Conservation (phyloP, 1,284 basidiomycete species). For the Leccinum solheimii region DNA sequence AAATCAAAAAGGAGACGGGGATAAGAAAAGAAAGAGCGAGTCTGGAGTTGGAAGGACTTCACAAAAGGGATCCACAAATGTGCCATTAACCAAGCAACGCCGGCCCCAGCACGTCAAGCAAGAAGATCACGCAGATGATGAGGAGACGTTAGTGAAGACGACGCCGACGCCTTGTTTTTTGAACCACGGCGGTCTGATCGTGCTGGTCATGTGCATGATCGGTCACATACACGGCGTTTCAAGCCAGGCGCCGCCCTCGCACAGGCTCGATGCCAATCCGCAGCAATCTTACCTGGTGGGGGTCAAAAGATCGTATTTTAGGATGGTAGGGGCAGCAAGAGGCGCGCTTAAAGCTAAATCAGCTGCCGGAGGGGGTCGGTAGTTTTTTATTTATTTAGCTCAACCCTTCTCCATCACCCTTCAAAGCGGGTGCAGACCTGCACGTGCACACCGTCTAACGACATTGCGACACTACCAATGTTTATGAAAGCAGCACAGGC, state of each 20-base stretch:
- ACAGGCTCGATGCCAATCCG: constrained; percentile 81
- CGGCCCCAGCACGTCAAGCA: not conserved
- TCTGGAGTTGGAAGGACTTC: constrained; percentile 5
- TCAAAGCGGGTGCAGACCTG: no score
- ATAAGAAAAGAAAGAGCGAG: constrained; percentile 4
- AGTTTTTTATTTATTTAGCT: no score
- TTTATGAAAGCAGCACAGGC: no score
- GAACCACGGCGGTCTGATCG: constrained; percentile 6
- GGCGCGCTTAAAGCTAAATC: no score
- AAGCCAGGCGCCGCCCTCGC: constrained; percentile 92
- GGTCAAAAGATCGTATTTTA: constrained; percentile 87
- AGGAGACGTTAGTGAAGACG: not conserved
- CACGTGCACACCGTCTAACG: no score
- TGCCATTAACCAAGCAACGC: constrained; percentile 3
- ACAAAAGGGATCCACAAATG: constrained; percentile 4
- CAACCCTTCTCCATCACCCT: no score
- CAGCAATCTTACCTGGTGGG: constrained; percentile 76
- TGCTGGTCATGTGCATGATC: constrained; percentile 6
- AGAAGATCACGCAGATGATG: constrained; percentile 1
- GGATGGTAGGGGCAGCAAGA: not conserved
- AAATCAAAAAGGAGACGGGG: constrained; percentile 23
- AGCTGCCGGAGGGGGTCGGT: no score
- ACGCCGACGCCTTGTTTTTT: not conserved
- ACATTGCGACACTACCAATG: no score
- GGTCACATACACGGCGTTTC: constrained; percentile 44